Evolutionary conservation across 352 stramenopile genomes (phyloP), one percentile per base, ranked within the genome.

Genomic region (Pythium aphanidermatum): DNA sequence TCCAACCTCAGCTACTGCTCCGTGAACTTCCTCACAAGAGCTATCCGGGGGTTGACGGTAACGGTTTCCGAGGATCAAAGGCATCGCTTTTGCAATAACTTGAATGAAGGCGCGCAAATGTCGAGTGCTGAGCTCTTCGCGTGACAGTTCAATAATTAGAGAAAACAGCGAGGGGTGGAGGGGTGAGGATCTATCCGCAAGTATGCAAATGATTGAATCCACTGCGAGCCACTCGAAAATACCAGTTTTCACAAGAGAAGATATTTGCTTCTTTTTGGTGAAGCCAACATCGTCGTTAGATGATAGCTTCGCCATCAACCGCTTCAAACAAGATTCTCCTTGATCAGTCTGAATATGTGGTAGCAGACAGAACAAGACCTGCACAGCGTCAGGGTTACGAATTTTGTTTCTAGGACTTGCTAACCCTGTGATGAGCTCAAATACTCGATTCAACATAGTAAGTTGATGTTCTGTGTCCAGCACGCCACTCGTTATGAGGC

Each of bases 221-320:
- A 80, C 40, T 3, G 68, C 43, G 9, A 87, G 52, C 79, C 79
- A 92, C 21, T 58, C 42, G 41, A 92, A 82, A 1, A 55, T 49
- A 0, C 79, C 79, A 10, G 72, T 72, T 25, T 60, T 37, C 2
- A 92, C 65, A 0, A 92, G 53, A 21, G 59, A 53, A 4, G 55
- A 48, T 8, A 62, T 54, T 45, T 86, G 76, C 12, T 70, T 70
- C 45, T 71, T 69, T n/a, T 49, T 80, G 10, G 67, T 81, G 10
- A 73, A 62, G 1, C 41, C 54, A 4, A 74, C 44, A 20, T 70
- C 63, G 29, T 74, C 63, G 36, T 67, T 66, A 2, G 58, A 68
- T 23, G 63, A 46, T 7, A 86, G 53, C 45, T 85, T 85, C 6
- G 53, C 46, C 2, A 79, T 28, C 9, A 86, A 33, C 6, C 72